phyloP scores from a whole-genome alignment of 2,329 filamentous ascomycete genomes.

The Paraconiothyrium sp. region DNA sequence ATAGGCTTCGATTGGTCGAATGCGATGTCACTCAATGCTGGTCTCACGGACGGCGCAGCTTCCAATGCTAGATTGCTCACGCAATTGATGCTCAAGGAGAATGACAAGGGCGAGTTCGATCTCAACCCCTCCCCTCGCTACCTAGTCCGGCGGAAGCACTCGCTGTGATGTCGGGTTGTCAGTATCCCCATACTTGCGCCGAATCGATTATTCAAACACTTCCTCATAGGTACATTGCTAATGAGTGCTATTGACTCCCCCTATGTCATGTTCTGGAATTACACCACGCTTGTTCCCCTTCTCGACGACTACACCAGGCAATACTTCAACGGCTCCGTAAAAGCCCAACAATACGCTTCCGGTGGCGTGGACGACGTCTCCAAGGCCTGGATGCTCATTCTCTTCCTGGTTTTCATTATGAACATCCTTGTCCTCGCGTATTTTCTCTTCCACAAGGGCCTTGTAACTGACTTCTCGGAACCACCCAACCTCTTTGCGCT shows the following conservation, averaged over 20 bases:
- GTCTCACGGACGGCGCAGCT: slow-evolving; percentile 54
- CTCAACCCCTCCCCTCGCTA: slow-evolving; percentile 59
- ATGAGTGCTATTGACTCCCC: slow-evolving; percentile 67
- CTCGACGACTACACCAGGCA: slow-evolving; percentile 62
- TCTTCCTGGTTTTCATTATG: slow-evolving; percentile 71
- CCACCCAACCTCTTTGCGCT: slow-evolving; percentile 78
- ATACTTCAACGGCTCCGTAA: slow-evolving; percentile 70
- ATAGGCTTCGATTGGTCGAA: slow-evolving; percentile 56
- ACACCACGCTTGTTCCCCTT: slow-evolving; percentile 32
- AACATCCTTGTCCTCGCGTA: slow-evolving; percentile 74
- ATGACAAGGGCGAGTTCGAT: slow-evolving; percentile 30
- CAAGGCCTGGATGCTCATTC: slow-evolving; percentile 71
- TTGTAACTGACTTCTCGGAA: slow-evolving; percentile 82
- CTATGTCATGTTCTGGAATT: slow-evolving; percentile 63
- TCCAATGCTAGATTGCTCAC: slow-evolving; percentile 56
- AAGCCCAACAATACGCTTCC: slow-evolving; percentile 75
- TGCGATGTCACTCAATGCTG: slow-evolving; percentile 54
- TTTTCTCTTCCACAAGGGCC: slow-evolving; percentile 65
- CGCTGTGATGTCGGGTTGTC: slow-evolving; percentile 72
- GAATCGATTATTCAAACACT: not conserved
- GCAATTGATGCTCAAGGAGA: slow-evolving; percentile 52
- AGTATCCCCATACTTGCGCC: not conserved
- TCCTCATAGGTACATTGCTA: slow-evolving; percentile 62
- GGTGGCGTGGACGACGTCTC: slow-evolving; percentile 70
- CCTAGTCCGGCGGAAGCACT: slow-evolving; percentile 79